These are phyloP conservation scores for Trypanosoma lewisi DNA, from an alignment of 208 protist genomes.

Conservation along the genomic window DNA sequence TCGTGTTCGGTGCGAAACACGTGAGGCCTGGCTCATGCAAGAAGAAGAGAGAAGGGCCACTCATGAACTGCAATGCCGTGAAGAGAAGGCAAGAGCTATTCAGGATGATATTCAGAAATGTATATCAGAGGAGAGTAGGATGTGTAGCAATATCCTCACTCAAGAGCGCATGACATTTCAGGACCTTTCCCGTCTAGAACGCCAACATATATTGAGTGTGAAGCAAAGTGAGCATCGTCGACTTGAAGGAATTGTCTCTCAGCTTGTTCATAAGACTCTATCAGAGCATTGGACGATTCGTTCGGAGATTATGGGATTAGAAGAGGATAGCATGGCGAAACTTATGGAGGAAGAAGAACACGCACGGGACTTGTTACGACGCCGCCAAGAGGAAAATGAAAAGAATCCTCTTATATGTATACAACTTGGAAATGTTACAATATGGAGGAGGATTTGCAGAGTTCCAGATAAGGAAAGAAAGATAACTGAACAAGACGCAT, in stretches of 20 bases:
- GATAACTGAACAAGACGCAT: background rate
- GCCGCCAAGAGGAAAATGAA: background rate
- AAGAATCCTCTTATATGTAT: background rate
- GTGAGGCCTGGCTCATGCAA: constrained; percentile 15
- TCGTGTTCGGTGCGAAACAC: constrained; percentile 3
- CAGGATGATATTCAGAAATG: constrained; percentile 3
- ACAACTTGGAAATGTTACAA: background rate
- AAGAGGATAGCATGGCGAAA: background rate
- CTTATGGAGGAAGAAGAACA: background rate
- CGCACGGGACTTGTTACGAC: background rate
- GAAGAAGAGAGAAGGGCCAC: constrained; percentile 17
- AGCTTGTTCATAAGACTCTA: background rate
- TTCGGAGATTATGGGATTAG: constrained; percentile 10
- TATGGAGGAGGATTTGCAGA: background rate
- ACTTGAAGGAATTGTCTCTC: background rate
- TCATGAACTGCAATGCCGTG: background rate
- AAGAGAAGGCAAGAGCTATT: constrained; percentile 10
- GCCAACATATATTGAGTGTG: background rate
- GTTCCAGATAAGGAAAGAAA: no score
- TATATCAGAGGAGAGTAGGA: background rate
- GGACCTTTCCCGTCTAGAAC: constrained; percentile 1
- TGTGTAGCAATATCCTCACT: constrained; percentile 4
- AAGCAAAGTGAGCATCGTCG: background rate
- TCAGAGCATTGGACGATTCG: constrained; percentile 10
- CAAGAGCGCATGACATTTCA: constrained; percentile 5